Percentiles rank a stretch among this genome's conserved stretches.
These are phyloP conservation scores for Meira nashicola DNA, from an alignment of 1,284 basidiomycete species.

Conservation along the genomic window DNA sequence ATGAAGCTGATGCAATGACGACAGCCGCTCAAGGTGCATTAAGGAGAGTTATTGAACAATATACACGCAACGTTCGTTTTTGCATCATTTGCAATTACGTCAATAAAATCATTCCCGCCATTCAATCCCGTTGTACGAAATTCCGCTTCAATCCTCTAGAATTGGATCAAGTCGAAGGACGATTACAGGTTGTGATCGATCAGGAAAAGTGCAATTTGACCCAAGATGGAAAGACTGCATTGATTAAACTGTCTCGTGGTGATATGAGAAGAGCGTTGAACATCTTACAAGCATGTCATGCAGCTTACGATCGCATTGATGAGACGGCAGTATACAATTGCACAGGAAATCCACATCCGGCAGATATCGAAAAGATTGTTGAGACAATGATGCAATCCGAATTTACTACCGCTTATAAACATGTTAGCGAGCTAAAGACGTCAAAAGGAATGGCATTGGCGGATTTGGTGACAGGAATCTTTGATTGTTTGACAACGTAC, in stretches of 20 bases:
- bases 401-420: constrained; percentile 83
- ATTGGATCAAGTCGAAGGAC: constrained; percentile 74
- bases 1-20: constrained; percentile 99
- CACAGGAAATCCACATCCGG: constrained; percentile 90
- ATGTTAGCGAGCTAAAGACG: constrained; percentile 82
- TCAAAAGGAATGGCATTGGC: constrained; percentile 90
- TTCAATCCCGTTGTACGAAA: constrained; percentile 95
- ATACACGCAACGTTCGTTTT: constrained; percentile 96
- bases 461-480: constrained; percentile 88
- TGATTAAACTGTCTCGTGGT: constrained; percentile 86
- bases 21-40: constrained; percentile 93
- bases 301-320: constrained; percentile 79
- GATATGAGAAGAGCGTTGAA: constrained; percentile 97
- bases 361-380: constrained; percentile 86
- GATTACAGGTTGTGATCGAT: constrained; percentile 74
- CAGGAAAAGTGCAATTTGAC: constrained; percentile 85
- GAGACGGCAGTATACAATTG: constrained; percentile 93
- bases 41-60: constrained; percentile 94
- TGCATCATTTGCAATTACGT: constrained; percentile 99
- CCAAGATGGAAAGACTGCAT: constrained; percentile 76
- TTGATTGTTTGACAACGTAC: constrained; percentile 80
- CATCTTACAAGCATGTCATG: constrained; percentile 94
- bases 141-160: constrained; percentile 93
- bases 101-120: constrained; percentile 97
- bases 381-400: constrained; percentile 95